Evolutionary conservation across 768 basidiomycete species (phyloP).

Genomic region (Dacryopinax spathularia): DNA sequence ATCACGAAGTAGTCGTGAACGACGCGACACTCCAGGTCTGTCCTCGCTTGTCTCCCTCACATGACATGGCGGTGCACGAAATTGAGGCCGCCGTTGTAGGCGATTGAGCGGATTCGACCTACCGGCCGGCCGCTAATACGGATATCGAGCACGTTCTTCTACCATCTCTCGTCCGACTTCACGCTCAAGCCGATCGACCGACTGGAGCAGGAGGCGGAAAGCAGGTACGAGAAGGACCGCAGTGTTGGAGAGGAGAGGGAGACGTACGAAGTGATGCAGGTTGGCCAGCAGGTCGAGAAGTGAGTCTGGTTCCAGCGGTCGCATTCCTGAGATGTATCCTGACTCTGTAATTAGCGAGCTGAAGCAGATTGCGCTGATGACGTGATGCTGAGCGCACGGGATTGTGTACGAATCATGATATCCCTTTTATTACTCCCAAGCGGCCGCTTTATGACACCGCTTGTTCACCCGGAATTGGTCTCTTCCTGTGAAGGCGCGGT

Average conservation of each 20-base stretch:
- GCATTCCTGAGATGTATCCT: slow-evolving; percentile 3
- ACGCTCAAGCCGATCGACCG: slow-evolving; percentile 52
- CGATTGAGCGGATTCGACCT: background rate
- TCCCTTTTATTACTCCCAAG: too few relatives aligned
- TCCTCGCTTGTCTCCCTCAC: background rate
- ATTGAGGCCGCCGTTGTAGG: background rate
- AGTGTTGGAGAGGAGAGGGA: slow-evolving; percentile 31
- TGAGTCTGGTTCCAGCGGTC: slow-evolving; percentile 25
- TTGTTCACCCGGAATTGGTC: too few relatives aligned
- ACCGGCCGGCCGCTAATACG: slow-evolving; percentile 74
- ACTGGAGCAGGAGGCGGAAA: slow-evolving; percentile 36
- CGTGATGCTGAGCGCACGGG: too few relatives aligned
- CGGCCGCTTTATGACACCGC: too few relatives aligned
- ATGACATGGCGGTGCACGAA: background rate
- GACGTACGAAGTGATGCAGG: slow-evolving; percentile 61
- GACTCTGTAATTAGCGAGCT: slow-evolving; percentile 42
- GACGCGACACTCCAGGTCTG: slow-evolving; percentile 56
- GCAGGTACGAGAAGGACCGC: slow-evolving; percentile 29
- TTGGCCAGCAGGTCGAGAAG: slow-evolving; percentile 80
- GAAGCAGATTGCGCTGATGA: slow-evolving; percentile 67
- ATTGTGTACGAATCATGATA: too few relatives aligned
- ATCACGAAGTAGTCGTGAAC: slow-evolving; percentile 88
- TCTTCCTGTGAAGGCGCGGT: too few relatives aligned
- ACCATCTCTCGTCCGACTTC: slow-evolving; percentile 78
- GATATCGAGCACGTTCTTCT: slow-evolving; percentile 96